Conservation (phyloP, 1,284 basidiomycete species). For the Tilletia setariae region DNA sequence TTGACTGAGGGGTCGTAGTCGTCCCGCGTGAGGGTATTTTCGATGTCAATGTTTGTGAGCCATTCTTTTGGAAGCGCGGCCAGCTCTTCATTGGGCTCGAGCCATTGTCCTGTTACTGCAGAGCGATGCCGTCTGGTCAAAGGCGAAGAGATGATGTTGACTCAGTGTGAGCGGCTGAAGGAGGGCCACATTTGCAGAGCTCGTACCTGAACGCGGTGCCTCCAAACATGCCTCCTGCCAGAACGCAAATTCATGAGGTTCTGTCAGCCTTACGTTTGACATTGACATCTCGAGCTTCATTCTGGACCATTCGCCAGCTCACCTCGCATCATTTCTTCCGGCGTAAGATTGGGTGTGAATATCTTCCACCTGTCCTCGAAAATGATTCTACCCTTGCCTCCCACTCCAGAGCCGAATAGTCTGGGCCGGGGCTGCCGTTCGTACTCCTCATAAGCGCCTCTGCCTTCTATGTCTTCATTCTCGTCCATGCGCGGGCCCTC, state of each 20-base stretch:
- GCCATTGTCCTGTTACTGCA: conserved; percentile 25
- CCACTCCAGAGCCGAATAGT: conserved; percentile 13
- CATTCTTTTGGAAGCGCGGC: conserved; percentile 35
- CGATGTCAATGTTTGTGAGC: conserved; percentile 33
- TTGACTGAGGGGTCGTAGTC: conserved; percentile 54
- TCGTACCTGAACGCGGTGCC: conserved; percentile 54
- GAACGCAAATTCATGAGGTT: neutral
- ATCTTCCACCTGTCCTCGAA: conserved; percentile 55
- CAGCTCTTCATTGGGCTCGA: conserved; percentile 36
- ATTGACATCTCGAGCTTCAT: neutral
- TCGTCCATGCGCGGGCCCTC: neutral
- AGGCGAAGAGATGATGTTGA: neutral
- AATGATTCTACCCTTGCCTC: conserved; percentile 50
- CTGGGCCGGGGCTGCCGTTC: conserved; percentile 1
- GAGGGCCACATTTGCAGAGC: too few species aligned
- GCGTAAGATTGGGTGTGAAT: conserved; percentile 58
- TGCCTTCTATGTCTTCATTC: conserved; percentile 5
- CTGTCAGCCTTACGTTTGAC: neutral
- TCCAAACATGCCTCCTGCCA: conserved; percentile 56
- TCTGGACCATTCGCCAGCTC: neutral
- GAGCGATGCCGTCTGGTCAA: conserved; percentile 39
- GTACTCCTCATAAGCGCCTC: conserved; percentile 11
- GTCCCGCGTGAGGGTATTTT: conserved; percentile 28
- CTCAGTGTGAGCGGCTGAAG: too few species aligned
- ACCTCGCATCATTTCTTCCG: conserved; percentile 56